These are phyloP conservation scores for Mucor velutinosus DNA, from an alignment of 371 early-diverging fungal species.

Conservation along the genomic window DNA sequence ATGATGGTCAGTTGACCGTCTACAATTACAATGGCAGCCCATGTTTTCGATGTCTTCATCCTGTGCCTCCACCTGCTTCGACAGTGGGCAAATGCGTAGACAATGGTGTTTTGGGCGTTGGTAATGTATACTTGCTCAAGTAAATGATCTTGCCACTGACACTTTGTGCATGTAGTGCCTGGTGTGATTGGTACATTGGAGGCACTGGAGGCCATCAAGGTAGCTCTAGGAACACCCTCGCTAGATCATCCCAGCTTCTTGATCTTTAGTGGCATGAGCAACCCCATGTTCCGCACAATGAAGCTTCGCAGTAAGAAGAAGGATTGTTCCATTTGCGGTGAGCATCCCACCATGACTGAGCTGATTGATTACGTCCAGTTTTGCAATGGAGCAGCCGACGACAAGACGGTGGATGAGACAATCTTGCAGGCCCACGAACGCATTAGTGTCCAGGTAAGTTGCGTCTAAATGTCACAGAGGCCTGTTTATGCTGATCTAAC, in stretches of 20 bases:
- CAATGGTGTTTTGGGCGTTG: constrained; percentile 97
- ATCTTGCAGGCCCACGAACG: constrained; percentile 32
- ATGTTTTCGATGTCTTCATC: constrained; percentile 98
- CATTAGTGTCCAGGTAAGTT: constrained; percentile 30
- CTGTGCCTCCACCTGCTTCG: constrained; percentile 86
- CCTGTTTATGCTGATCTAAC: not conserved
- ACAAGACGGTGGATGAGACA: constrained; percentile 47
- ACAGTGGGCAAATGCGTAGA: constrained; percentile 92
- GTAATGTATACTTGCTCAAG: constrained; percentile 28
- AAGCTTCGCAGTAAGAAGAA: constrained; percentile 70
- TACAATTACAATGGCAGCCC: constrained; percentile 88
- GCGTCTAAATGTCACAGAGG: too few species aligned
- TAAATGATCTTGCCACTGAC: too few species aligned
- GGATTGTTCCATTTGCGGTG: constrained; percentile 88
- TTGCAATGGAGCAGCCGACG: constrained; percentile 80
- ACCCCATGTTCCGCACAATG: constrained; percentile 82
- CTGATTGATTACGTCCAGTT: constrained; percentile 90
- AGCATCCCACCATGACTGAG: constrained; percentile 73
- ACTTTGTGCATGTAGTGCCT: constrained; percentile 58
- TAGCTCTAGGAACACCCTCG: constrained; percentile 50
- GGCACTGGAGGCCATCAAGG: constrained; percentile 95
- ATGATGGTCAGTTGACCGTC: constrained; percentile 94
- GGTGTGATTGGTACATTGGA: constrained; percentile 96
- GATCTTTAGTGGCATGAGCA: constrained; percentile 72
- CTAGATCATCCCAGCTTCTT: constrained; percentile 69